Conservation (phyloP, 225 moss, liverwort and hornwort species). For the Physcomitrellopsis africana region DNA sequence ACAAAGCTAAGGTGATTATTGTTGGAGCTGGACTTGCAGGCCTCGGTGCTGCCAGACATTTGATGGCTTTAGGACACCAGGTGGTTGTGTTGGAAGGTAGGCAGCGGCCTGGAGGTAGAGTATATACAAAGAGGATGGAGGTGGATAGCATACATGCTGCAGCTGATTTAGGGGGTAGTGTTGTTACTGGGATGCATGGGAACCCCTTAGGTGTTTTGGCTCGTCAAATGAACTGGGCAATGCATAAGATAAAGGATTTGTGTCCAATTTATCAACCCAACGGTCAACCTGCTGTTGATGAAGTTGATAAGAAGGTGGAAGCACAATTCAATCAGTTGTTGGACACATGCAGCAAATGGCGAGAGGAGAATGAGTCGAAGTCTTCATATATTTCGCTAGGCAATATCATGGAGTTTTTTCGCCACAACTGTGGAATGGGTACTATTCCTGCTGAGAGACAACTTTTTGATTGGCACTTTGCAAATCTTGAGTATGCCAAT, state of each 20-base stretch:
- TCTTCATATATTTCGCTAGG: slow-evolving; percentile 85
- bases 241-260: slow-evolving; percentile 88
- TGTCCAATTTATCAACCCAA: slow-evolving; percentile 93
- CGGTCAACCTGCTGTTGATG: slow-evolving; percentile 76
- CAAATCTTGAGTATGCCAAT: slow-evolving; percentile 98
- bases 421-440: slow-evolving; percentile 69
- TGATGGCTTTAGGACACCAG: slow-evolving; percentile 88
- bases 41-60: slow-evolving; percentile 88
- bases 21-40: slow-evolving; percentile 97
- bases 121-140: slow-evolving; percentile 97
- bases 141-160: slow-evolving; percentile 85
- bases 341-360: slow-evolving; percentile 91
- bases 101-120: slow-evolving; percentile 95
- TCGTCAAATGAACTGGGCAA: slow-evolving; percentile 89
- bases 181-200: slow-evolving; percentile 97
- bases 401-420: slow-evolving; percentile 78
- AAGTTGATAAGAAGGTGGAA: slow-evolving; percentile 86
- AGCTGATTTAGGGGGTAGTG: slow-evolving; percentile 98
- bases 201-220: slow-evolving; percentile 96
- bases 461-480: slow-evolving; percentile 98
- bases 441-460: slow-evolving; percentile 78
- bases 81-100: slow-evolving; percentile 94
- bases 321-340: slow-evolving; percentile 92
- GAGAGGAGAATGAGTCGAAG: slow-evolving; percentile 77
- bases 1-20: slow-evolving; percentile 83